Evolutionary conservation across 1,284 basidiomycete species (phyloP).

Genomic region (Volvariella surrecta): DNA sequence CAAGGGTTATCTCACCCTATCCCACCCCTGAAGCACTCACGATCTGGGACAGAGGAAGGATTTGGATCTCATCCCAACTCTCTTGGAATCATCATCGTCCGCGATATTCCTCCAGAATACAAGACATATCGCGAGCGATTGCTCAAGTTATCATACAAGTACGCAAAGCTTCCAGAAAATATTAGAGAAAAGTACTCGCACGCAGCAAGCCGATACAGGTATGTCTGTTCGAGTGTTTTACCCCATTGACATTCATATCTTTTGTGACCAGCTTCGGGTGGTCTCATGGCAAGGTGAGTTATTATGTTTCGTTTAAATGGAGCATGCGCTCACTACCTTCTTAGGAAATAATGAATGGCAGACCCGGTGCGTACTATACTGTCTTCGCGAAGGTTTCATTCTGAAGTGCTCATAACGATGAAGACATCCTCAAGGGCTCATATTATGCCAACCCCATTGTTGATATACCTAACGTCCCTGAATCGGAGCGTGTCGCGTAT

Average conservation of each 20-base stretch:
- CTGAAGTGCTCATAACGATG: background rate
- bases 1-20: slow-evolving; percentile 1
- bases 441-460: slow-evolving; percentile 86
- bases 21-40: too few relatives aligned
- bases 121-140: slow-evolving; percentile 54
- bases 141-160: slow-evolving; percentile 64
- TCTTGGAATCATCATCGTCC: slow-evolving; percentile 74
- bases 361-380: slow-evolving; percentile 43
- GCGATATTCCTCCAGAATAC: slow-evolving; percentile 70
- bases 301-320: background rate
- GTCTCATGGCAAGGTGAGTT: slow-evolving; percentile 79
- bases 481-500: slow-evolving; percentile 42
- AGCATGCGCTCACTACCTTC: background rate
- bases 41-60: slow-evolving; percentile 45
- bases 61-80: slow-evolving; percentile 73
- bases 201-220: slow-evolving; percentile 64
- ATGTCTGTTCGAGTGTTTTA: too few relatives aligned
- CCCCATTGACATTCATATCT: too few relatives aligned
- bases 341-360: slow-evolving; percentile 91
- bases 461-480: slow-evolving; percentile 52
- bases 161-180: slow-evolving; percentile 61
- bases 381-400: background rate
- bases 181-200: slow-evolving; percentile 67
- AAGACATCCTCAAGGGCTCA: slow-evolving; percentile 82
- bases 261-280: slow-evolving; percentile 84